Percentiles rank a stretch among this genome's conserved stretches.
Evolutionary conservation across 2,329 filamentous ascomycete genomes (phyloP).

Genomic region (Fusarium haematococcum): DNA sequence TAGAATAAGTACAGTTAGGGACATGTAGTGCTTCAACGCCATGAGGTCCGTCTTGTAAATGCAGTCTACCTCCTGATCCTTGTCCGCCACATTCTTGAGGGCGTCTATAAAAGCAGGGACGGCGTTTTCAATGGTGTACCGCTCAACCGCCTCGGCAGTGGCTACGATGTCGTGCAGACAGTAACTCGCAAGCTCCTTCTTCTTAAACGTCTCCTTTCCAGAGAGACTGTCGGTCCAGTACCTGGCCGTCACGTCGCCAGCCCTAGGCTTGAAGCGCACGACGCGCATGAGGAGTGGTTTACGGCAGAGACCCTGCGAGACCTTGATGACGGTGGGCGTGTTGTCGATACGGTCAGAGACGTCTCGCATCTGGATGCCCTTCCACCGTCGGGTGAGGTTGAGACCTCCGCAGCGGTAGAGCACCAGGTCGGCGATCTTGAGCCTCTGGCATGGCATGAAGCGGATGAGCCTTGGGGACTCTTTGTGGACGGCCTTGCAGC

Average conservation of each 20-base stretch:
- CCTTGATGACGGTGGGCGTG: conserved; percentile 48
- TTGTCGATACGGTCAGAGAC: conserved; percentile 50
- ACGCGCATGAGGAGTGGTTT: conserved; percentile 54
- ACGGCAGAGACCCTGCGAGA: conserved; percentile 54
- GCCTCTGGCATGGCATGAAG: conserved; percentile 56
- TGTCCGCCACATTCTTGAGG: conserved; percentile 34
- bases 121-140: conserved; percentile 51
- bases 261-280: conserved; percentile 53
- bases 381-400: conserved; percentile 58
- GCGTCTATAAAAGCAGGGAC: conserved; percentile 38
- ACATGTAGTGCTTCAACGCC: conserved; percentile 36
- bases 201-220: conserved; percentile 41
- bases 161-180: conserved; percentile 54
- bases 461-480: conserved; percentile 62
- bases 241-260: conserved; percentile 54
- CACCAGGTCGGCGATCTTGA: conserved; percentile 55
- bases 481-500: conserved; percentile 53
- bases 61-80: conserved; percentile 2
- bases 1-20: conserved; percentile 37
- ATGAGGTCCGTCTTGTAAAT: conserved; percentile 39
- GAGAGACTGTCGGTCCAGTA: conserved; percentile 50
- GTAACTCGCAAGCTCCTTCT: conserved; percentile 52
- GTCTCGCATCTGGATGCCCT: conserved; percentile 55
- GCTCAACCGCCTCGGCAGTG: conserved; percentile 49
- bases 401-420: conserved; percentile 59